Evolutionary conservation across 768 basidiomycete species (phyloP).

Genomic region (Mycena alexandri): DNA sequence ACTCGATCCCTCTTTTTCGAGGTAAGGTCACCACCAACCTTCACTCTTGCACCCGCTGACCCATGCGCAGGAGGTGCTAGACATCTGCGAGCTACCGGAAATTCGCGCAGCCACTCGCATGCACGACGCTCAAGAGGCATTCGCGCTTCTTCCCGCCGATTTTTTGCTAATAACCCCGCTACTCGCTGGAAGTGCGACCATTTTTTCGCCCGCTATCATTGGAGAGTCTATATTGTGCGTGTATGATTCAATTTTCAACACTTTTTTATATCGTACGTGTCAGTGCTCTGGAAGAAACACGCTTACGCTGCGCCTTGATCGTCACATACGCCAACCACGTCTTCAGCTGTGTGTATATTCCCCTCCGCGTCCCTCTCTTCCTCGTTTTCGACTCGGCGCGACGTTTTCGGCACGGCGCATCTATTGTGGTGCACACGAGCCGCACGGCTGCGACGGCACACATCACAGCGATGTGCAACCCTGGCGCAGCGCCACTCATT

Average conservation of each 20-base stretch:
- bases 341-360: not conserved
- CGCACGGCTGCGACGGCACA: not conserved
- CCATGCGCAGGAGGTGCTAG: not conserved
- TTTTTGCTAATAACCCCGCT: not conserved
- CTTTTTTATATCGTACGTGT: not conserved
- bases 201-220: not conserved
- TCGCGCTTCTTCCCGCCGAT: not conserved
- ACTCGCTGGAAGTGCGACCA: not conserved
- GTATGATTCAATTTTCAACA: not conserved
- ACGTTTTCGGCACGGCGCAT: not conserved
- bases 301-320: not conserved
- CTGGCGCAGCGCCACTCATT: not conserved
- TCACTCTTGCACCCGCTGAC: not conserved
- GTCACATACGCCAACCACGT: not conserved
- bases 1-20: not conserved
- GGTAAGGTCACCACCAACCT: not conserved
- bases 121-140: not conserved
- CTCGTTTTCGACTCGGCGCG: not conserved
- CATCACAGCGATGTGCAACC: not conserved
- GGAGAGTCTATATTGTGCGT: not conserved
- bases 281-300: not conserved
- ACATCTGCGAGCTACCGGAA: not conserved
- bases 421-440: not conserved
- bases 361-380: slow-evolving; percentile 1
- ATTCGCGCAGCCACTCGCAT: not conserved